Evolutionary conservation across 441 rosid species (phyloP), one percentile per base, ranked within the genome.

Genomic region (Kokia cookei): DNA sequence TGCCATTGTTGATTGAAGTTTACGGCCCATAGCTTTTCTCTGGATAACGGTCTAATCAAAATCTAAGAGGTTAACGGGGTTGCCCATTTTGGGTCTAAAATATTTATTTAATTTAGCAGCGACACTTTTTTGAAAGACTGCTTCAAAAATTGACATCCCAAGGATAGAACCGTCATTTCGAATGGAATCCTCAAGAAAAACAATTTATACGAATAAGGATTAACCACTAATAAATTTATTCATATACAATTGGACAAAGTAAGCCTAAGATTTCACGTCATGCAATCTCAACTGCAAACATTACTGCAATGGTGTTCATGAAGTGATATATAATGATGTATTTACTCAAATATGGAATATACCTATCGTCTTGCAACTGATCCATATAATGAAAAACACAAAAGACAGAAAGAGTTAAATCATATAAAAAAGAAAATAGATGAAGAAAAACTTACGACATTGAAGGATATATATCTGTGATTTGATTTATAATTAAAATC

Each of bases 1-100:
- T 51, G 24, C 10, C 24, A 50, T 50, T 1, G 15, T 2, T 51
- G 15, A 69, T 32, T 45, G 43, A 69, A 29, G 45, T 64, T 65
- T 43, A 67, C 5, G 71, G 32, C 19, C 37, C 63, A 5, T 8
- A 12, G 53, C 15, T 64, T 40, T 57, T 26, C 75, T 22, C 64
- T 47, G 64, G 11, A 17, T 50, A 60, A 78, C 73, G 19, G 78
- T 78, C 81, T 63, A 71, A 74, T 78, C 81, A 75, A 58, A 15
- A 40, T 7, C 10, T 7, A 40, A 40, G 57, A 71, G 42, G 37
- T 19, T 27, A 14, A 26, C 27, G 53, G 75, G 67, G 26, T 57
- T 73, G 63, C 72, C 45, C n/a, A 75, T 71, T 65, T 50, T 40
- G 65, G 73, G 78, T 22, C 65, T 77, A 51, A 37, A 7, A 7